Evolutionary conservation across 768 basidiomycete genomes (phyloP), one percentile per base, ranked within the genome.

Genomic region (Leucocoprinus leucothites): DNA sequence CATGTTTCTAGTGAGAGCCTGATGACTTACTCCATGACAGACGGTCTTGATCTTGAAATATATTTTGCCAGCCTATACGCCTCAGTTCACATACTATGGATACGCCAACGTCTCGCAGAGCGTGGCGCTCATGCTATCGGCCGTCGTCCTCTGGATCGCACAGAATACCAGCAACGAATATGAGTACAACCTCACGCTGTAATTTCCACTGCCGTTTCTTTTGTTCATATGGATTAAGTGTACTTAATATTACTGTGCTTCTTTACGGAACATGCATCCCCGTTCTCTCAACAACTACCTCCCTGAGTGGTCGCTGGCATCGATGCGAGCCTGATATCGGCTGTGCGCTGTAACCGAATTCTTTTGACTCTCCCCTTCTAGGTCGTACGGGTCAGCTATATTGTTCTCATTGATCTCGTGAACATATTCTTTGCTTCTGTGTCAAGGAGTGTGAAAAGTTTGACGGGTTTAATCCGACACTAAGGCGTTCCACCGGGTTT

Each of bases 81-180:
- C 89, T 56, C 84, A 86, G 65, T 94, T 84, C 71, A 81, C 82
- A 21, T 95, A 94, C 70, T 98, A 94, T 67, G 96, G 96, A 19
- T 91, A 93, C 58, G 92, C 94, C 44, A 95, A 94, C 69, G 93
- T 98, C n/a, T 87, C 88, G 9, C 94, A 97, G 76, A 96, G 94
- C 65, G 84, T 89, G 13, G 82, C 84, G 3, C 76, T 91, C 55
- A 90, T 91, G 89, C 76, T 88, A 35, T 94, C 93, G 16, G 85
- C 88, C 1, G 80, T 95, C 58, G 82, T 97, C 2, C 79, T 98
- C 13, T 98, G 96, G 96, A 79, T 94, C 53, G 91, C 94, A 3
- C 94, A 96, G 75, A 91, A 81, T 58, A 78, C 82, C 1, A 83
- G 84, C 58, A 83, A 81, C 61, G 96, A 98, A 69, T 97, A 96